Percentiles rank a stretch among this genome's conserved stretches.
Conservation (phyloP, 1,139 yeast species). For the Suhomyces guaymorum region DNA sequence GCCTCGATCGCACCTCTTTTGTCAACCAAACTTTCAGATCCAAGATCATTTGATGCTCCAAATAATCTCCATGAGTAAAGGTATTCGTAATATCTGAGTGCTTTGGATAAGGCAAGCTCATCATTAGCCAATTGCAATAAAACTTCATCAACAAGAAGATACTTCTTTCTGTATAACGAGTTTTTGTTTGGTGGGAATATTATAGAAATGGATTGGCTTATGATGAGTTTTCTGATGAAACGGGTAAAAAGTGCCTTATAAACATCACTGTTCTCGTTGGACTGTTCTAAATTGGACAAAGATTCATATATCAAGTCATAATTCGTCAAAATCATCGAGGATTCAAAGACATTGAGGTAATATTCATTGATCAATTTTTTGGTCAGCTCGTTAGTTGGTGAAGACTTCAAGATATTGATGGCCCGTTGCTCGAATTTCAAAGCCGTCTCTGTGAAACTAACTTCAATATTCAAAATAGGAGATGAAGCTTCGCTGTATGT, state of each 20-base stretch:
- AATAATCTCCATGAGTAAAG: slow-evolving; percentile 55
- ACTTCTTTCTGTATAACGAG: slow-evolving; percentile 28
- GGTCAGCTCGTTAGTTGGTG: not conserved
- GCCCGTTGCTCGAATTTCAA: slow-evolving; percentile 37
- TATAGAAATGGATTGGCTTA: slow-evolving; percentile 21
- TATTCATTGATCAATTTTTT: slow-evolving; percentile 13
- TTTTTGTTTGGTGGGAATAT: slow-evolving; percentile 26
- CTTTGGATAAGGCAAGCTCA: slow-evolving; percentile 32
- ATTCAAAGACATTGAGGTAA: slow-evolving; percentile 34
- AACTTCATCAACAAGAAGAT: slow-evolving; percentile 39
- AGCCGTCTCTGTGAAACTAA: slow-evolving; percentile 26
- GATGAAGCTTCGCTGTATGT: not conserved
- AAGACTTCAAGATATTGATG: slow-evolving; percentile 22
- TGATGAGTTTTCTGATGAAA: slow-evolving; percentile 30
- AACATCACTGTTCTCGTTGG: slow-evolving; percentile 9
- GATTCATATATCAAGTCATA: slow-evolving; percentile 28
- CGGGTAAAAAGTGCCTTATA: slow-evolving; percentile 20
- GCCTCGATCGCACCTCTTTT: slow-evolving; percentile 59
- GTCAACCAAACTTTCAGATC: slow-evolving; percentile 31
- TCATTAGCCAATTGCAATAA: slow-evolving; percentile 41
- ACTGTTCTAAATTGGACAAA: slow-evolving; percentile 25
- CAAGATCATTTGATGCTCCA: slow-evolving; percentile 26
- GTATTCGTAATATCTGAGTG: slow-evolving; percentile 53
- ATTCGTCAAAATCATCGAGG: slow-evolving; percentile 29
- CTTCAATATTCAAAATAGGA: slow-evolving; percentile 13